A percentile compares a stretch with the other conserved stretches of the same genome.
Evolutionary conservation across 192 early-diverging fungal species (phyloP).

Genomic region (Podila minutissima): DNA sequence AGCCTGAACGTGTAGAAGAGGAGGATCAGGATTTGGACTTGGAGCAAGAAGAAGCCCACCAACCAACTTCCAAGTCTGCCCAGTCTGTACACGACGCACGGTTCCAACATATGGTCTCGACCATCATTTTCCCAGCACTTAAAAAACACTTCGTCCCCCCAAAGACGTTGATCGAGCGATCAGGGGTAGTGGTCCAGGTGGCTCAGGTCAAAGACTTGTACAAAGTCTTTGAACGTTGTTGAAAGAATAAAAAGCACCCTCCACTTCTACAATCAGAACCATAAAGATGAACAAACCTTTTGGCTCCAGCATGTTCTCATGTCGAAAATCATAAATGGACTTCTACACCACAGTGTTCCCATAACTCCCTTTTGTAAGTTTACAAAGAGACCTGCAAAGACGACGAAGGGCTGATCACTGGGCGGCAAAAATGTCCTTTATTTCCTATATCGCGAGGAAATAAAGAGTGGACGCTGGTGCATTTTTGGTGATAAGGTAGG

Average conservation of each 20-base stretch:
- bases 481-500: no score
- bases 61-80: slow-evolving; percentile 17
- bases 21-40: neutral
- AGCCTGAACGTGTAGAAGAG: slow-evolving; percentile 54
- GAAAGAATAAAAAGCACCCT: slow-evolving; percentile 9
- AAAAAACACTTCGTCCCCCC: slow-evolving; percentile 80
- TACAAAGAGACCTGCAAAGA: no score
- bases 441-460: no score
- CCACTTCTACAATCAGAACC: no score
- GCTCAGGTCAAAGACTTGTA: slow-evolving; percentile 91
- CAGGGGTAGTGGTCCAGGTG: slow-evolving; percentile 75
- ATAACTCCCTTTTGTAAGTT: no score
- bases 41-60: neutral
- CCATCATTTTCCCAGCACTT: slow-evolving; percentile 80
- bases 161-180: slow-evolving; percentile 62
- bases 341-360: no score
- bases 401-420: no score
- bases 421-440: no score
- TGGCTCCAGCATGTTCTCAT: no score
- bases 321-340: no score
- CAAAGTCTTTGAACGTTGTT: slow-evolving; percentile 98
- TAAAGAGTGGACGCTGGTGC: no score
- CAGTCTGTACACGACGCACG: slow-evolving; percentile 20
- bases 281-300: no score
- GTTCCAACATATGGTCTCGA: slow-evolving; percentile 23